phyloP scores from a whole-genome alignment of 2,329 filamentous ascomycete species.

The Penicillium griseofulvum region DNA sequence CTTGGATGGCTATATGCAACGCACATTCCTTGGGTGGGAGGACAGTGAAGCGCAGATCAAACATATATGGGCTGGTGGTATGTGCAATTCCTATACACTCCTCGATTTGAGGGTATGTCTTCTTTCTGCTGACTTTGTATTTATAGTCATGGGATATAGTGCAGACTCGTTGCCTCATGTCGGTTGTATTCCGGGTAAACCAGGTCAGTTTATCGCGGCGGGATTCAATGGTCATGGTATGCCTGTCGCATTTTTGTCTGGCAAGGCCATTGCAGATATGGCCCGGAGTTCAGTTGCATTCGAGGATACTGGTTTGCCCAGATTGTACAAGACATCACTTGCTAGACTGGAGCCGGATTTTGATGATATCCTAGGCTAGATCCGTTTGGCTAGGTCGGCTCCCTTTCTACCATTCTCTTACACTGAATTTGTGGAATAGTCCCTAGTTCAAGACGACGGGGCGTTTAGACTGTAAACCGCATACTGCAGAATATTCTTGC shows the following conservation, averaged over 20 bases:
- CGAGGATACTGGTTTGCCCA: constrained; percentile 30
- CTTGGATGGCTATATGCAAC: constrained; percentile 37
- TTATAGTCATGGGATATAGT: constrained; percentile 52
- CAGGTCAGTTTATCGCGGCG: constrained; percentile 56
- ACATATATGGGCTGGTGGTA: constrained; percentile 34
- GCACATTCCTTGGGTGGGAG: constrained; percentile 37
- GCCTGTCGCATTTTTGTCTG: constrained; percentile 61
- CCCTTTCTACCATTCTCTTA: no score
- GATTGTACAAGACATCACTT: constrained; percentile 30
- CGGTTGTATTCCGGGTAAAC: constrained; percentile 46
- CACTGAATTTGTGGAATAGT: no score
- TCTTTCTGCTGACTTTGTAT: not conserved
- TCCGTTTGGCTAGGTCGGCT: not conserved
- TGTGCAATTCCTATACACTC: not conserved
- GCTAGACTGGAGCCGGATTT: constrained; percentile 7
- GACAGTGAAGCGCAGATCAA: constrained; percentile 27
- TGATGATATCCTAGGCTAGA: not conserved
- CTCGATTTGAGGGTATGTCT: not conserved
- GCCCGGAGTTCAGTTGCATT: constrained; percentile 35
- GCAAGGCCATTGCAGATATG: constrained; percentile 57
- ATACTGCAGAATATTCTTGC: no score
- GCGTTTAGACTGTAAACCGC: no score
- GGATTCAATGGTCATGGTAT: constrained; percentile 68
- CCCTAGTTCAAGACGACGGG: no score
- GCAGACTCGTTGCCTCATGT: constrained; percentile 53